These are phyloP conservation scores for Gaillardinia entomophila DNA, from an alignment of 805 yeast genomes.

Conservation along the genomic window DNA sequence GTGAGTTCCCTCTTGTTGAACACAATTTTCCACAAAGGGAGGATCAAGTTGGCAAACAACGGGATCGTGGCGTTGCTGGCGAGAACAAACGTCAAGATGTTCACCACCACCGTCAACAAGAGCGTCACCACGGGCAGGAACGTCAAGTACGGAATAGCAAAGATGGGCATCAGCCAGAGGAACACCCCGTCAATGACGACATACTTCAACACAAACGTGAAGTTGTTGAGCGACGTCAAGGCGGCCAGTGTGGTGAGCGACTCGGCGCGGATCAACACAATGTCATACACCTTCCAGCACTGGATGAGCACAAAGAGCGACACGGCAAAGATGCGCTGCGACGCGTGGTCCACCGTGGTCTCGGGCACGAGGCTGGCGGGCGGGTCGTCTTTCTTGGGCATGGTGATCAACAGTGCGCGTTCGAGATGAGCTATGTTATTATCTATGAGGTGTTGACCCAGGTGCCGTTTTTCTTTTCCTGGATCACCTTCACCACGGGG, in stretches of 20 bases:
- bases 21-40: conserved; percentile 40
- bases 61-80: conserved; percentile 49
- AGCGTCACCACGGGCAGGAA: conserved; percentile 56
- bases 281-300: conserved; percentile 77
- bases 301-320: conserved; percentile 71
- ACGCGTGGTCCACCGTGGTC: conserved; percentile 60
- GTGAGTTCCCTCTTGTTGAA: conserved; percentile 43
- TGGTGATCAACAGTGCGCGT: neutral
- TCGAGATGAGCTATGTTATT: conserved; percentile 1
- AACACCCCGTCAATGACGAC: conserved; percentile 66
- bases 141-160: conserved; percentile 70
- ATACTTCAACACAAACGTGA: conserved; percentile 65
- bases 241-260: conserved; percentile 18
- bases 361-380: conserved; percentile 48
- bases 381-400: neutral
- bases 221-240: conserved; percentile 39
- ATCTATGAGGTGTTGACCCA: conserved; percentile 48
- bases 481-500: conserved; percentile 69
- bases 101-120: conserved; percentile 40
- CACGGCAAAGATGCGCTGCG: conserved; percentile 67
- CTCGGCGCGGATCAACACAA: conserved; percentile 51
- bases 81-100: conserved; percentile 48
- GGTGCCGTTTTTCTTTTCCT: conserved; percentile 56
- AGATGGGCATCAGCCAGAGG: conserved; percentile 62
- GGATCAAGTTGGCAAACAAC: conserved; percentile 21